Percentiles rank a stretch among this genome's conserved stretches.
Conservation (phyloP, 257 asterid genomes). For the Coffea eugenioides region DNA sequence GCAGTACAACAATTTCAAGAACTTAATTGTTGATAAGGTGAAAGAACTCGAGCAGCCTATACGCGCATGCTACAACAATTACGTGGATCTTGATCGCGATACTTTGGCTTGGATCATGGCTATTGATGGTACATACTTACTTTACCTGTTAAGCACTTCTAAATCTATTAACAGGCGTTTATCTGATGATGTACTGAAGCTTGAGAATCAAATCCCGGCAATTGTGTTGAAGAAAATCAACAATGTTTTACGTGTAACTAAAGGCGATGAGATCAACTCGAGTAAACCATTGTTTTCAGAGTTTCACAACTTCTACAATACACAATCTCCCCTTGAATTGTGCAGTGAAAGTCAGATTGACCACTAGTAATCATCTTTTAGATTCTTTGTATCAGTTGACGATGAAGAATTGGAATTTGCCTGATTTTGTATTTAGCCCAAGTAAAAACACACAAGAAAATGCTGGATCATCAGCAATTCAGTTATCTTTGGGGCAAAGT, state of each 20-base stretch:
- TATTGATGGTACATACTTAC: conserved; percentile 32
- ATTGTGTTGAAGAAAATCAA: conserved; percentile 19
- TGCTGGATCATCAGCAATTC: neutral
- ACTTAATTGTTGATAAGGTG: neutral
- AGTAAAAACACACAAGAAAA: neutral
- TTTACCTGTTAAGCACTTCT: conserved; percentile 19
- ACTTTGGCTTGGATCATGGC: conserved; percentile 35
- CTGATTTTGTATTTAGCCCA: neutral
- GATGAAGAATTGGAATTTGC: neutral
- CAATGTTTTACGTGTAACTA: neutral
- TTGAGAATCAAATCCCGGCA: conserved; percentile 49
- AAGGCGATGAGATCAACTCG: neutral
- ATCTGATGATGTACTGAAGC: conserved; percentile 29
- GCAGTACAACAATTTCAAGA: conserved; percentile 2
- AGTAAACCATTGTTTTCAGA: neutral
- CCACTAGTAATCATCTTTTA: conserved; percentile 23
- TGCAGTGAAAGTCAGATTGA: neutral
- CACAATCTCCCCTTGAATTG: conserved; percentile 35
- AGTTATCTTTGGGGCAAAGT: neutral
- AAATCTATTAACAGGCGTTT: neutral
- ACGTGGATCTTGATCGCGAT: conserved; percentile 28
- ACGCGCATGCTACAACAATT: conserved; percentile 27
- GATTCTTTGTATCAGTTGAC: conserved; percentile 26
- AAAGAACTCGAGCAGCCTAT: conserved; percentile 20
- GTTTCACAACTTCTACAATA: conserved; percentile 10